A percentile compares a stretch with the other conserved stretches of the same genome.
phyloP scores from a whole-genome alignment of 257 asterid species.

The Scutellaria barbata region DNA sequence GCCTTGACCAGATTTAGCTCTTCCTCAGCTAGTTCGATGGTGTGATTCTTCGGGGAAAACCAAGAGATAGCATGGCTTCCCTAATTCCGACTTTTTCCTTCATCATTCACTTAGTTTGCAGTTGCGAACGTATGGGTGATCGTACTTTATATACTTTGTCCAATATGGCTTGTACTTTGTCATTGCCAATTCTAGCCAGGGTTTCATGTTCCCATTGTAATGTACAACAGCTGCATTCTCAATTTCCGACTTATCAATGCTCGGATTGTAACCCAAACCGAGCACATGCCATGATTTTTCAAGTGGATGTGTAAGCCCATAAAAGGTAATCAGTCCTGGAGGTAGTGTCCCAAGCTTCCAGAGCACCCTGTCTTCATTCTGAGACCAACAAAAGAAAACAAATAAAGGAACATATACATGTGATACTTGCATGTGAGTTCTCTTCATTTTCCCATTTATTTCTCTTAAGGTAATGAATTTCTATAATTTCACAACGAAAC shows the following conservation, averaged over 20 bases:
- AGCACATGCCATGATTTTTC: slow-evolving; percentile 98
- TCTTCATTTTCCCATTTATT: slow-evolving; percentile 11
- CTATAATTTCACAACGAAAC: neutral
- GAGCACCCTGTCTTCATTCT: slow-evolving; percentile 91
- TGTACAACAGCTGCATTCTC: slow-evolving; percentile 96
- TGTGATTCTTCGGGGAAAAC: slow-evolving; percentile 25
- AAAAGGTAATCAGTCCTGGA: slow-evolving; percentile 93
- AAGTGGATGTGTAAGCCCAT: slow-evolving; percentile 91
- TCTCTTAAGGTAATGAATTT: neutral
- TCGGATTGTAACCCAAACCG: slow-evolving; percentile 94
- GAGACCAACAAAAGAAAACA: slow-evolving; percentile 32
- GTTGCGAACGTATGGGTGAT: slow-evolving; percentile 74
- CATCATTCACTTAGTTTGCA: slow-evolving; percentile 78
- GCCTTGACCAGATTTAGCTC: slow-evolving; percentile 33
- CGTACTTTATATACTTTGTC: slow-evolving; percentile 80
- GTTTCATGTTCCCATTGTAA: slow-evolving; percentile 98
- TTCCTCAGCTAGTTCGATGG: slow-evolving; percentile 22
- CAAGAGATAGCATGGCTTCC: slow-evolving; percentile 32
- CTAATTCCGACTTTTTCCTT: slow-evolving; percentile 32
- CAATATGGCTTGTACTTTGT: slow-evolving; percentile 86
- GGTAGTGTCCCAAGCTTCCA: slow-evolving; percentile 99
- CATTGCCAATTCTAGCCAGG: slow-evolving; percentile 98
- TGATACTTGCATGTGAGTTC: neutral
- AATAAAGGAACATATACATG: neutral
- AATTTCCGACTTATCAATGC: slow-evolving; percentile 75